These are phyloP conservation scores for Ottelia alismoides DNA, from an alignment of 106 monocot species.

Conservation along the genomic window DNA sequence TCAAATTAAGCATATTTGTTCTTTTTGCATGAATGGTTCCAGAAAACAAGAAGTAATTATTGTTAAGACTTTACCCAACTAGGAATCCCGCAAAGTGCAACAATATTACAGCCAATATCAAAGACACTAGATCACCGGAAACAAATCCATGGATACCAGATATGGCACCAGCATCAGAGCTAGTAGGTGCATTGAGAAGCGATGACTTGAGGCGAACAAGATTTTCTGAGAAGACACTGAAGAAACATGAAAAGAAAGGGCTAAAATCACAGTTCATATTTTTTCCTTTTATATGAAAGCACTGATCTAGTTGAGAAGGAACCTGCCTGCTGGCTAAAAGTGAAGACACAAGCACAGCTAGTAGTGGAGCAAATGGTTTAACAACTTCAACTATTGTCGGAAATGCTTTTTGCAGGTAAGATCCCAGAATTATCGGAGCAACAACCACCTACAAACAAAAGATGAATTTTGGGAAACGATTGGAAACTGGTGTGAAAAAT, in stretches of 20 bases:
- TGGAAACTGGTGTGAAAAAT: too few species aligned
- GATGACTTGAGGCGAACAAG: conserved; percentile 41
- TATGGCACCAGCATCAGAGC: neutral
- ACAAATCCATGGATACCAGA: conserved; percentile 7
- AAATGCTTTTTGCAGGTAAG: conserved; percentile 52
- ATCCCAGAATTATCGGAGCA: conserved; percentile 62
- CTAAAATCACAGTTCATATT: neutral
- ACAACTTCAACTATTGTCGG: conserved; percentile 35
- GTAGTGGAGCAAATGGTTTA: conserved; percentile 49
- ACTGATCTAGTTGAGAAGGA: too few species aligned
- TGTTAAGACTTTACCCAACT: conserved; percentile 36
- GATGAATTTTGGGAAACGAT: too few species aligned
- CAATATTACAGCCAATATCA: conserved; percentile 37
- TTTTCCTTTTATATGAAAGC: too few species aligned
- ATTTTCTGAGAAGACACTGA: conserved; percentile 77
- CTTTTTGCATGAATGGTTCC: too few species aligned
- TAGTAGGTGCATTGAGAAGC: conserved; percentile 13
- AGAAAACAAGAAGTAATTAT: too few species aligned
- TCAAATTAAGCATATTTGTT: too few species aligned
- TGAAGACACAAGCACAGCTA: conserved; percentile 59
- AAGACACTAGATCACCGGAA: conserved; percentile 26
- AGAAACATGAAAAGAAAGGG: neutral
- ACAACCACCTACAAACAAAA: conserved; percentile 44
- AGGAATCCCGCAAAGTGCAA: conserved; percentile 59
- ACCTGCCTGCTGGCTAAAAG: conserved; percentile 50